Evolutionary conservation across 2,329 filamentous ascomycete genomes (phyloP).

Genomic region (Trichocomaceae sp.): DNA sequence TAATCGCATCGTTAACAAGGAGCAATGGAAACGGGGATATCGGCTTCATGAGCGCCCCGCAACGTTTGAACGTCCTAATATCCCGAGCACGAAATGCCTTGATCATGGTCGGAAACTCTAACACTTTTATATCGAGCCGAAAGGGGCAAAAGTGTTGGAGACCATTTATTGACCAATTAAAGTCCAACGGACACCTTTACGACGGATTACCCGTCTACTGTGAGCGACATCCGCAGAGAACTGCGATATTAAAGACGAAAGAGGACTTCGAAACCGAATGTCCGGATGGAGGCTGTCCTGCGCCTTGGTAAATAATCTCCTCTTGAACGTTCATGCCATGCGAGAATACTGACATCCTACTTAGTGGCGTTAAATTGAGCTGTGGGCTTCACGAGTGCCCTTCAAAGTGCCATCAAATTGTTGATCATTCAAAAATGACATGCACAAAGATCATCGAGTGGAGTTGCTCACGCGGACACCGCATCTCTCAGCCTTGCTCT

Average conservation of each 20-base stretch:
- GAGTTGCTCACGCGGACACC: slow-evolving; percentile 48
- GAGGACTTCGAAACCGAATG: slow-evolving; percentile 56
- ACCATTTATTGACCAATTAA: slow-evolving; percentile 52
- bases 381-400: slow-evolving; percentile 57
- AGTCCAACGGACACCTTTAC: slow-evolving; percentile 46
- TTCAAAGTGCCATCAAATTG: slow-evolving; percentile 55
- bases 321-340: neutral
- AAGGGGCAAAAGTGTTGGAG: slow-evolving; percentile 55
- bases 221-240: slow-evolving; percentile 51
- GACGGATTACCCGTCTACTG: slow-evolving; percentile 58
- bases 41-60: slow-evolving; percentile 60
- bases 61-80: slow-evolving; percentile 64
- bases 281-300: slow-evolving; percentile 63
- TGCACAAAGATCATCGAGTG: slow-evolving; percentile 41
- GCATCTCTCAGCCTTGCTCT: slow-evolving; percentile 42
- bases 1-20: slow-evolving; percentile 61
- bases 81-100: slow-evolving; percentile 60
- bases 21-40: slow-evolving; percentile 60
- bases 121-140: slow-evolving; percentile 56
- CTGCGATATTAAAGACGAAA: slow-evolving; percentile 41
- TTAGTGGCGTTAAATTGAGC: slow-evolving; percentile 31
- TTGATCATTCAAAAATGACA: slow-evolving; percentile 52
- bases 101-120: slow-evolving; percentile 63
- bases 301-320: slow-evolving; percentile 50
- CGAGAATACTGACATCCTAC: neutral